Base-by-base conservation (phyloP, 495 filamentous ascomycete genomes). In the Venustampulla echinocandica region DNA sequence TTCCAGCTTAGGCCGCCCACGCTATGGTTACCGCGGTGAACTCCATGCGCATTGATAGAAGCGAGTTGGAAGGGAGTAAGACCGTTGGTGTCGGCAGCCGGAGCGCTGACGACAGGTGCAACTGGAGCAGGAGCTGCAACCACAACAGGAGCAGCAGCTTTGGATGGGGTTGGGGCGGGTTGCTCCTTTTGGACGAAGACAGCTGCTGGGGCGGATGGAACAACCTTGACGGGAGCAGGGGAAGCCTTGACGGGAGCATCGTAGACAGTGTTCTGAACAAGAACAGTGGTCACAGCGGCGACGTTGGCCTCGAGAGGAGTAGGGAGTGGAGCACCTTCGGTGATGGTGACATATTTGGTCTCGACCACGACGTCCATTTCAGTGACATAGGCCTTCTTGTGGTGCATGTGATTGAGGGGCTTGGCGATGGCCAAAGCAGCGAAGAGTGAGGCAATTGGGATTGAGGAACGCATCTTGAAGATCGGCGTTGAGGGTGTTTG, bases 21-120 rank as follows among this genome's bases (percentile, higher is more conserved):
- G 17, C 82, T 84, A 71, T 96, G 89, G 68, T 86, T 89, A 60
- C 75, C 73, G 55, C 92, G 90, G 64, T 89, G 84, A 32, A 80
- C 51, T 69, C 96, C 95, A 76, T 98, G 92, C 64, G 83, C 77
- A 57, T 79, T 70, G 30, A 90, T 58, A 33, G 57, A 59, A 21
- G 62, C 56, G 43, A 50, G 56, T 10, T 19, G n/a, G 50, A 64
- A 69, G 53, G 67, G 67, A 35, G 64, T 64, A 14, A 48, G 46
- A 34, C 6, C 10, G 20, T 17, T 21, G 22, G 11, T n/a, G 7
- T 50, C 22, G 21, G 52, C 44, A 46, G 58, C 50, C 4, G 58
- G 17, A 13, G 44, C 10, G 20, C 37, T 40, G 27, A n/a, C n/a
- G n/a, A 30, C 27, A 7, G 27, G 27, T 4, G 20, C 51, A 39